Base-by-base conservation (phyloP, 331 rosid species). In the Malus hybrid region DNA sequence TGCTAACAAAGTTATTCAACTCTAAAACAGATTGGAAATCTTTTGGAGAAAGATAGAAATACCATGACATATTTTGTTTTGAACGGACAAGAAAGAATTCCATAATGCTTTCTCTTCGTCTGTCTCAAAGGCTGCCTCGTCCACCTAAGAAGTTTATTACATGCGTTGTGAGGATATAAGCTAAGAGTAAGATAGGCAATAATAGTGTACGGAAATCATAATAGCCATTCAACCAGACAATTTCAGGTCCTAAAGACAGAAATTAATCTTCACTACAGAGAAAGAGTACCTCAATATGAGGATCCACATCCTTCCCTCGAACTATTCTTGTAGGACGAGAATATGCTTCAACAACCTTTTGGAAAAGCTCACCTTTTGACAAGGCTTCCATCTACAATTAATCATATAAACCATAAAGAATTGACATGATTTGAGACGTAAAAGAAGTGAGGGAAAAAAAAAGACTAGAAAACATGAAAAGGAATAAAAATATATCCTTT, bases 281-380 rank as follows among this genome's bases (percentile, higher is more conserved):
- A 71, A 60, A 42, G 13, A 5, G 44, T 84, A 91, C 98, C 97
- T 90, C 85, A 26, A 20, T 34, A 66, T 86, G 61, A 77, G 82
- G 63, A 74, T 84, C 86, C 62, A 80, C 79, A 34, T 91, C 90
- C 86, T 91, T 94, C 71, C 97, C 98, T 18, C 95, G 94, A 44
- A 90, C 96, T 82, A 94, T 94, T 90, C 98, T 88, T n/a, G 97
- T 90, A 6, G 97, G 98, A 32, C 97, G 84, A 63, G 97, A 90
- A 88, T 91, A 94, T 70, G 97, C 97, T 86, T 94, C 98, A 68
- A 91, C 87, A 30, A 94, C 89, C 82, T 86, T 94, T 28, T 91
- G 86, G 66, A 91, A 86, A 82, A 88, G 89, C 69, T 71, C 22
- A 42, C 91, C 91, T 72, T 85, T 88, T 20, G 88, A 86, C 82